A percentile compares a stretch with the other conserved stretches of the same genome.
Conservation (phyloP, 176 grass and related monocot species). For the Olyra latifolia region DNA sequence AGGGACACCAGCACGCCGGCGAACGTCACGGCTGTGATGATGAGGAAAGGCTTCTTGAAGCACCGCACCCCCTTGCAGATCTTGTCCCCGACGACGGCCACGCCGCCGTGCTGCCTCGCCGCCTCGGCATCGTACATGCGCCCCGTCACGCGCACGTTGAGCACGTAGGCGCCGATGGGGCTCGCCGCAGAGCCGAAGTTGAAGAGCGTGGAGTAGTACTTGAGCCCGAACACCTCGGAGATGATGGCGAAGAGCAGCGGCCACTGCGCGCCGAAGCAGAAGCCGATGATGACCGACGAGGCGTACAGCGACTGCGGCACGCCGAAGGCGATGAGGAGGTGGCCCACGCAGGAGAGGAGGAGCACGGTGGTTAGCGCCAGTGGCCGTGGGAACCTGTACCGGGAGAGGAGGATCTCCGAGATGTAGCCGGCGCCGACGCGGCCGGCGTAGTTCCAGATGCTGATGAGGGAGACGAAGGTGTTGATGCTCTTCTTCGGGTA, state of each 20-base stretch:
- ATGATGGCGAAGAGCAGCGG: slow-evolving; percentile 92
- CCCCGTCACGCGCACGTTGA: slow-evolving; percentile 58
- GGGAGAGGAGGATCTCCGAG: slow-evolving; percentile 65
- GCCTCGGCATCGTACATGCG: slow-evolving; percentile 54
- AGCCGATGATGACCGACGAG: slow-evolving; percentile 71
- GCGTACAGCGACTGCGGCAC: slow-evolving; percentile 64
- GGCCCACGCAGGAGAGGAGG: slow-evolving; percentile 74
- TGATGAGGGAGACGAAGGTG: slow-evolving; percentile 90
- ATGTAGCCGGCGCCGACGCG: slow-evolving; percentile 71
- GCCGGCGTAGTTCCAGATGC: slow-evolving; percentile 95
- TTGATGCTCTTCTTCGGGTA: slow-evolving; percentile 73
- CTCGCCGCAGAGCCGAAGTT: slow-evolving; percentile 83
- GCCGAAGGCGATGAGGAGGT: slow-evolving; percentile 85
- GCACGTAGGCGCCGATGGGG: slow-evolving; percentile 62
- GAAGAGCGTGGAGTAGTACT: slow-evolving; percentile 89
- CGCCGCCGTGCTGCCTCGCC: slow-evolving; percentile 30
- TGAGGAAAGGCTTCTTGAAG: slow-evolving; percentile 40
- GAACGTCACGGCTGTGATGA: slow-evolving; percentile 40
- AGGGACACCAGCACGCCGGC: slow-evolving; percentile 36
- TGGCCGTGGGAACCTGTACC: slow-evolving; percentile 65
- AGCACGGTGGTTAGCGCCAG: slow-evolving; percentile 60
- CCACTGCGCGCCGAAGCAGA: slow-evolving; percentile 95
- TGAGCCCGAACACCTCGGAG: slow-evolving; percentile 92
- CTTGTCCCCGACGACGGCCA: slow-evolving; percentile 20
- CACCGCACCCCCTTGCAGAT: slow-evolving; percentile 35